Percentiles rank a stretch among this genome's conserved stretches.
Conservation (phyloP, 2,329 filamentous ascomycete genomes). For the Aspergillus proliferans region DNA sequence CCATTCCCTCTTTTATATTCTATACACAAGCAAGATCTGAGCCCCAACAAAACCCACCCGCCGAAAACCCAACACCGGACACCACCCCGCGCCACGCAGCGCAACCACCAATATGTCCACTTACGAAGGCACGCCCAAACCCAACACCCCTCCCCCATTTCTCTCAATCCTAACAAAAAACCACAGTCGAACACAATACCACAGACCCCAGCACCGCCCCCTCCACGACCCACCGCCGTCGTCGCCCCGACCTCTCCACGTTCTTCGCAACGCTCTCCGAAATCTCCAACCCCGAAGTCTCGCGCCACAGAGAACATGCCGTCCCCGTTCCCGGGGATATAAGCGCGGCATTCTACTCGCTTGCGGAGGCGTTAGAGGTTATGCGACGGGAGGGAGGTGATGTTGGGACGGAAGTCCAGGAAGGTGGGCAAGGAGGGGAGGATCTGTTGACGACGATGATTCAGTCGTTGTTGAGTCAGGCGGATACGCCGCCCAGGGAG, state of each 20-base stretch:
- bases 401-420: slow-evolving; percentile 19
- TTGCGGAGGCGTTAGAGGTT: slow-evolving; percentile 56
- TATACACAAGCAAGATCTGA: slow-evolving; percentile 1
- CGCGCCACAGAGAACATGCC: slow-evolving; percentile 51
- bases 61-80: background rate
- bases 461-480: slow-evolving; percentile 47
- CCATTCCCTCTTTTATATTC: background rate
- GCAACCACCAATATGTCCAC: slow-evolving; percentile 30
- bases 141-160: too few relatives aligned
- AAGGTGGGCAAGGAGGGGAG: slow-evolving; percentile 26
- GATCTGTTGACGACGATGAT: slow-evolving; percentile 51
- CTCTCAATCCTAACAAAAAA: slow-evolving; percentile 1
- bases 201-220: slow-evolving; percentile 21
- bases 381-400: slow-evolving; percentile 45
- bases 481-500: slow-evolving; percentile 54
- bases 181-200: slow-evolving; percentile 39
- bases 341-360: slow-evolving; percentile 52
- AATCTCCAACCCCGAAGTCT: slow-evolving; percentile 43
- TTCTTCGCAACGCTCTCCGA: slow-evolving; percentile 58
- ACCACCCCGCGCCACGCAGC: slow-evolving; percentile 4
- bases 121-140: slow-evolving; percentile 33
- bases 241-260: slow-evolving; percentile 58
- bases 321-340: slow-evolving; percentile 56
- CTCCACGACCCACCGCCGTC: slow-evolving; percentile 30
- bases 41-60: background rate